Evolutionary conservation across 305 asterid genomes (phyloP).

Genomic region (Fraxinus velutina): DNA sequence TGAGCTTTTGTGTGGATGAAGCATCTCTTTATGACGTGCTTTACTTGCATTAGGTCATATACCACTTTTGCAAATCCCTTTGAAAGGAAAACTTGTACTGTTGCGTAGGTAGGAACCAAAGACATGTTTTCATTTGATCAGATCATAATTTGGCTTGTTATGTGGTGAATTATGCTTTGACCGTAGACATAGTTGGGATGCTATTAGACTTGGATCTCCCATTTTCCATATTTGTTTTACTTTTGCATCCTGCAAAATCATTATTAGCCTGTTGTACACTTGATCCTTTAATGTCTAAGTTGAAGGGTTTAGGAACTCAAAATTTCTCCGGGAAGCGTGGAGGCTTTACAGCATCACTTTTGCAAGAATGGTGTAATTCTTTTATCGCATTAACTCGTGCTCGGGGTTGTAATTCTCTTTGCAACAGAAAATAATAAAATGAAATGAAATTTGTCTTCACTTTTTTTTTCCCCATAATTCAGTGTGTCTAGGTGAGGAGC

Average conservation of each 20-base stretch:
- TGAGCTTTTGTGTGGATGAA: not conserved
- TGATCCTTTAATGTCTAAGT: conserved; percentile 1
- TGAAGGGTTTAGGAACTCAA: not conserved
- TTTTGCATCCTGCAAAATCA: not conserved
- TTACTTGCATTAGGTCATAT: not conserved
- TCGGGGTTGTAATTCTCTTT: not conserved
- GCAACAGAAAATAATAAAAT: not conserved
- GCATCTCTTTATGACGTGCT: not conserved
- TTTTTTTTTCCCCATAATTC: not conserved
- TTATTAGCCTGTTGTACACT: not conserved
- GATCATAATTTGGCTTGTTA: not conserved
- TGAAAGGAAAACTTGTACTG: not conserved
- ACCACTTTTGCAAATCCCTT: not conserved
- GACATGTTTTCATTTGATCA: not conserved
- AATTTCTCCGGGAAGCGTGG: not conserved
- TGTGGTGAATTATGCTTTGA: not conserved
- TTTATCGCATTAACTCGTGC: not conserved
- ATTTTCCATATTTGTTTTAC: not conserved
- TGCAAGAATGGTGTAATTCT: not conserved
- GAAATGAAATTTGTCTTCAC: not conserved
- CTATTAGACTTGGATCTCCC: not conserved
- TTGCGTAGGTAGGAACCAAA: not conserved
- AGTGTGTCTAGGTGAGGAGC: not conserved
- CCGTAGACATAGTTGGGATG: not conserved
- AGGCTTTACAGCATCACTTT: not conserved